Percentiles rank a stretch among this genome's conserved stretches.
Conservation (phyloP, 805 yeast species). For the Scheffersomyces spartinae region DNA sequence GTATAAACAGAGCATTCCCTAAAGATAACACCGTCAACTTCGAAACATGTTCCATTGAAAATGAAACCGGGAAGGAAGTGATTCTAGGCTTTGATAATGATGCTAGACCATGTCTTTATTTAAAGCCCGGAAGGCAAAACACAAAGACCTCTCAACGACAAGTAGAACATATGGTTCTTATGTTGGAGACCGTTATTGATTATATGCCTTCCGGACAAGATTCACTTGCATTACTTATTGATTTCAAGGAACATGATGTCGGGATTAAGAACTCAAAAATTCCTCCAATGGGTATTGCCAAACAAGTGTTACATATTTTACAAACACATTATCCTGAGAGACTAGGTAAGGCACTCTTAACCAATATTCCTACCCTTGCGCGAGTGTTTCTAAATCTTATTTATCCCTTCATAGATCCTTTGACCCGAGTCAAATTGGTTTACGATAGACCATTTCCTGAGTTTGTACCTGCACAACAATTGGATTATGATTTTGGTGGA, state of each 20-base stretch:
- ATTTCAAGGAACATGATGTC: slow-evolving; percentile 36
- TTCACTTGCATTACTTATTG: slow-evolving; percentile 41
- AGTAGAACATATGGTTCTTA: slow-evolving; percentile 44
- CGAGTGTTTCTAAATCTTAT: slow-evolving; percentile 44
- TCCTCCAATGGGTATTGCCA: slow-evolving; percentile 40
- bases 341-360: slow-evolving; percentile 40
- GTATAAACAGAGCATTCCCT: slow-evolving; percentile 21
- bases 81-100: slow-evolving; percentile 43
- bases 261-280: slow-evolving; percentile 26
- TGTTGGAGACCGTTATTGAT: slow-evolving; percentile 42
- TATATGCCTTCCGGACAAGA: slow-evolving; percentile 52
- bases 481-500: slow-evolving; percentile 39
- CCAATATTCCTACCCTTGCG: slow-evolving; percentile 47
- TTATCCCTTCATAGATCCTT: slow-evolving; percentile 49
- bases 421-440: slow-evolving; percentile 43
- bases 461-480: slow-evolving; percentile 40
- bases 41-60: slow-evolving; percentile 35
- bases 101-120: slow-evolving; percentile 40
- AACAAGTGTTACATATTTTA: slow-evolving; percentile 37
- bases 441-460: slow-evolving; percentile 48
- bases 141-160: slow-evolving; percentile 40
- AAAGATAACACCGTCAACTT: slow-evolving; percentile 22
- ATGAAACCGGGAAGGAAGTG: slow-evolving; percentile 42
- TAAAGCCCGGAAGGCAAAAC: slow-evolving; percentile 44
- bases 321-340: slow-evolving; percentile 52